Conservation (phyloP, 2,329 filamentous ascomycete genomes). For the Macrophomina phaseolina region DNA sequence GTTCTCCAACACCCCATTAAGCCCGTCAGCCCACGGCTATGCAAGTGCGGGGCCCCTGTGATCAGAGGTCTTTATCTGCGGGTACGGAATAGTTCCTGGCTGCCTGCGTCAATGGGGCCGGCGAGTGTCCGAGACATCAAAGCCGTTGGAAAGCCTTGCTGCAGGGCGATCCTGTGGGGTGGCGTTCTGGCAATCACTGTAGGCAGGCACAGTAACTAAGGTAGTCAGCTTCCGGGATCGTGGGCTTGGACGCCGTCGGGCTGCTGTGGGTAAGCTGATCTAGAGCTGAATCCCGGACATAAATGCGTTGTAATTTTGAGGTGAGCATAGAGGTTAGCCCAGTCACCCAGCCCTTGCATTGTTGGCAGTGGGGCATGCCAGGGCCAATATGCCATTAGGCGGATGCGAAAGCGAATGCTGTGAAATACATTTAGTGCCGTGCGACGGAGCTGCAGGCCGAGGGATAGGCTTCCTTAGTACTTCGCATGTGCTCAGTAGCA, state of each 20-base stretch:
- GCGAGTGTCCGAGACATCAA: constrained; percentile 17
- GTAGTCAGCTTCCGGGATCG: constrained; percentile 20
- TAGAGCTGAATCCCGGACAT: constrained; percentile 18
- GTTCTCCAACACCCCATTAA: background rate
- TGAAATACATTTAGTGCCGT: background rate
- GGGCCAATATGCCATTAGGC: background rate
- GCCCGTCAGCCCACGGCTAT: constrained; percentile 13
- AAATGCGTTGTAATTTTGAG: constrained; percentile 16
- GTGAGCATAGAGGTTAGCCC: constrained; percentile 1
- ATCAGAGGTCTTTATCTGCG: constrained; percentile 13
- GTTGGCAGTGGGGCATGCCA: constrained; percentile 1
- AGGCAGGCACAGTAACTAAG: constrained; percentile 15
- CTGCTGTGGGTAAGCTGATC: constrained; percentile 23
- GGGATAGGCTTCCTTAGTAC: constrained; percentile 6
- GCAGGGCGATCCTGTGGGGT: constrained; percentile 13
- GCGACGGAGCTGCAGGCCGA: background rate
- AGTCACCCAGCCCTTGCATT: constrained; percentile 21
- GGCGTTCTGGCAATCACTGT: constrained; percentile 2
- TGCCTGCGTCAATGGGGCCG: background rate
- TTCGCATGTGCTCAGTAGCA: background rate
- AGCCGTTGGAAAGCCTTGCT: constrained; percentile 17
- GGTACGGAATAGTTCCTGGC: background rate
- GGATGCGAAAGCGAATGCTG: constrained; percentile 15
- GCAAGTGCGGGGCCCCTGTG: constrained; percentile 16
- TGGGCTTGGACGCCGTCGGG: constrained; percentile 12